Base-by-base conservation (phyloP, 2,329 filamentous ascomycete genomes). In the Colletotrichum tofieldiae region DNA sequence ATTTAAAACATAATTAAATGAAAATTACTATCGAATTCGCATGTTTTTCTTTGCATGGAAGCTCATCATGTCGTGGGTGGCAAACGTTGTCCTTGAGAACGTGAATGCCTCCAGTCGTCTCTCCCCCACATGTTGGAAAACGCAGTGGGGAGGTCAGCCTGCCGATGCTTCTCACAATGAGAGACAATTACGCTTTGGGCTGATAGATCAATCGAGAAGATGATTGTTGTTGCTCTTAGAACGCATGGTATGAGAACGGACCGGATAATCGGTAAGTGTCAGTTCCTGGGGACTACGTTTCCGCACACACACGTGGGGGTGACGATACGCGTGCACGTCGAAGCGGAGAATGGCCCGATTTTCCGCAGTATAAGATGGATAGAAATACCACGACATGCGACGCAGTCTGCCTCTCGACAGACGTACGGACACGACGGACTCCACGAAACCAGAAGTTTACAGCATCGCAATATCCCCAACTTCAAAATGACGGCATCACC, bases 401-500 rank as follows among this genome's bases (percentile, higher is more conserved):
- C 35, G n/a, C n/a, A 58, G 20, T 41, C 35, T 18, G 35, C 14
- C 35, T 41, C 29, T 9, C 18, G n/a, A 55, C 51, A 35, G 29
- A 12, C 51, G 20, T 16, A 32, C 26, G 14, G 18, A n/a, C 35
- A 58, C 35, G 18, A 2, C 54, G 23, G 35, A 26, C 35, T 41
- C 6, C 35, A 56, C 35, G 20, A 56, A 26, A 23, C 20, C 32
- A 18, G 29, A 32, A 32, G 4, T 32, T 12, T 20, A 18, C 32
- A 8, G 32, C 47, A 5, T 7, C 5, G 6, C 5, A 26, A 45
- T 20, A 45, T 20, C 3, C 5, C 7, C 54, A 49, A 16, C 8
- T 29, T 5, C 16, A 56, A 43, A 23, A 73, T 73, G 70, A 39
- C 65, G 16, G n/a, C 68, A 26, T 52, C 60, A 35, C 45, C 60